Base-by-base conservation (phyloP, 2,329 filamentous ascomycete genomes). In the Aspergillus sp. region DNA sequence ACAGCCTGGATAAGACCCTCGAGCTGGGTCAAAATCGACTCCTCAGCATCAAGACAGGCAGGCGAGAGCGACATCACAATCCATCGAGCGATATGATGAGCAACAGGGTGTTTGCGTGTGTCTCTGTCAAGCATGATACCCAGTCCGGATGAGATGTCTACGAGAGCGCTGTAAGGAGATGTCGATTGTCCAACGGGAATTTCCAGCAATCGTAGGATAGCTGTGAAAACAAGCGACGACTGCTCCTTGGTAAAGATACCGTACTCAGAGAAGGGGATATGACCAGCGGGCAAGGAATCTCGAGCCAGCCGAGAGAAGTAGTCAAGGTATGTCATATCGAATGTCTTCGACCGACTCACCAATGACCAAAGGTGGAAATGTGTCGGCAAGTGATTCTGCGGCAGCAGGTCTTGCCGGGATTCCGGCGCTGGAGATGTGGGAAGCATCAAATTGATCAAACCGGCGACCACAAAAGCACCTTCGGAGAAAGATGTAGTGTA, bases 341-440 rank as follows among this genome's bases (percentile, higher is more conserved):
- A 86, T 4, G 83, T 78, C 66, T 88, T 93, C 1, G 91, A 97
- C 40, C 94, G 79, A 55, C 89, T 93, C 53, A 97, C 83, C 34
- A 97, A 76, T 1, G 90, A 93, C 93, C 93, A 98, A 1, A 97
- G 71, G 65, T 98, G 93, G 73, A 98, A 98, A 56, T 95, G 85
- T 0, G 91, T 95, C 3, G 93, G 93, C 31, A 97, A 72, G 59
- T 94, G 91, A 60, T 91, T 83, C 53, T 90, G 85, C 1, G 93
- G 91, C 54, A 90, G 83, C n/a, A 95, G 81, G 54, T 90, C 81
- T 29, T 76, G 74, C 55, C 86, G 81, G 28, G 82, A 81, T 27
- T 81, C 76, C 4, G 89, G 86, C 3, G 66, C 59, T 1, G 90
- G 83, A 31, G 83, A 81, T 6, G 91, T 96, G 12, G 93, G 93